Evolutionary conservation across 2,329 filamentous ascomycete genomes (phyloP), one percentile per base, ranked within the genome.

Genomic region (Thelonectria olida): DNA sequence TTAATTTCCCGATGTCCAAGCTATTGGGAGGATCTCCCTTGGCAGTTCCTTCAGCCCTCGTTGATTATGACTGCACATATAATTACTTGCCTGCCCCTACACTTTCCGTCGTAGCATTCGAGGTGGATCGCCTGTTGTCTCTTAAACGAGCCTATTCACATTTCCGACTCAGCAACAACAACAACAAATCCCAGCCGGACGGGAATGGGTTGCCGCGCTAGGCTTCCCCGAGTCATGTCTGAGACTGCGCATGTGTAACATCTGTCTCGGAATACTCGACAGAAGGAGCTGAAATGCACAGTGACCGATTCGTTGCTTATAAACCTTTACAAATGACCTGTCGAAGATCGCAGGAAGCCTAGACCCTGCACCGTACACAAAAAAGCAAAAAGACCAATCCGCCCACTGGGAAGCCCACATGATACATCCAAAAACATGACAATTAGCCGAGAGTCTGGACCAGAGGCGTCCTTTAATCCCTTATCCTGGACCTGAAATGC

Each of bases 301-400:
- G 25, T 27, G 25, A 31, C 10, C 28, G 5, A 8, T 31, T 8
- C 4, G 4, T 31, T 31, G 28, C 28, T 8, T 31, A 31, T 12
- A 31, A 31, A 31, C 10, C 10, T 8, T 31, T 8, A 13, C 28
- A 67, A 55, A 61, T 68, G 66, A 70, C 60, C 38, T 34, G 51
- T 66, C 64, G 19, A 47, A 31, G 7, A 63, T 50, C 44, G 31
- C 28, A 64, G 15, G 23, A 62, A 13, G 51, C 55, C 54, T 27
- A 44, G 58, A 38, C 58, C 63, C 54, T 66, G 61, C 48, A 63
- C 17, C 22, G 62, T 36, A 10, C 28, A 31, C 9, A 31, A 31
- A 31, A 31, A 50, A 70, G 19, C 48, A 51, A 44, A 47, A 51
- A 54, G 36, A 38, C 7, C 34, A 49, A 38, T n/a, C 34, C 23